phyloP scores from a whole-genome alignment of 1,284 basidiomycete genomes.

The Cryptococcus amylolentus region DNA sequence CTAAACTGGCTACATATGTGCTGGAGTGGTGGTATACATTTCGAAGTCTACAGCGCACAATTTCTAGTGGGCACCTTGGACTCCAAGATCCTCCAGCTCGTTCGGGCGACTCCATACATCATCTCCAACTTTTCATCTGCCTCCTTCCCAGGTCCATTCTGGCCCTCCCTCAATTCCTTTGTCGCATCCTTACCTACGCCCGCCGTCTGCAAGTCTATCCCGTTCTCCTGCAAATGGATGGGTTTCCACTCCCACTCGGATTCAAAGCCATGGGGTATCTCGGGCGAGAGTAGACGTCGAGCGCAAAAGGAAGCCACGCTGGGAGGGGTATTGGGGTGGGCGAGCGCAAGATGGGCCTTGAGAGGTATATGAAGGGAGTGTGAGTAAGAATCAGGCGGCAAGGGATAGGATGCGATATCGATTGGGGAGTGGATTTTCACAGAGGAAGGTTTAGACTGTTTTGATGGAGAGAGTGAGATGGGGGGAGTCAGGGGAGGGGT shows the following conservation, averaged over 20 bases:
- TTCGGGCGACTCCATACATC: slow-evolving; percentile 30
- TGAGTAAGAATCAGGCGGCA: neutral
- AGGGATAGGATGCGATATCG: neutral
- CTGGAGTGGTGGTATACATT: neutral
- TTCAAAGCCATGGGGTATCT: slow-evolving; percentile 26
- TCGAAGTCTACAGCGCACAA: neutral
- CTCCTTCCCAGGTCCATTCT: slow-evolving; percentile 18
- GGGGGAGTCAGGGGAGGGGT: slow-evolving; percentile 19
- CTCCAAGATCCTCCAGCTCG: slow-evolving; percentile 24
- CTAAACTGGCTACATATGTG: too few relatives aligned
- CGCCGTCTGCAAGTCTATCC: slow-evolving; percentile 20
- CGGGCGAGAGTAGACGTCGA: slow-evolving; percentile 27
- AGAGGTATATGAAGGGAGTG: slow-evolving; percentile 25
- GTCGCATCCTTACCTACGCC: slow-evolving; percentile 28
- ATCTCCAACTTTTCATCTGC: slow-evolving; percentile 24
- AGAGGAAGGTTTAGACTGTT: neutral
- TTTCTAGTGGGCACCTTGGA: slow-evolving; percentile 4
- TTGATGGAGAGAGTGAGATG: neutral
- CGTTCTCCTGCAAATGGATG: slow-evolving; percentile 1
- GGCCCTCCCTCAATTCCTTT: slow-evolving; percentile 12
- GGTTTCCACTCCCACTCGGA: slow-evolving; percentile 19
- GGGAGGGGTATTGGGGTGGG: slow-evolving; percentile 25
- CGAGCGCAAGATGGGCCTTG: slow-evolving; percentile 18
- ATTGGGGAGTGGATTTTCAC: neutral
- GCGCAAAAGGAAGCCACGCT: slow-evolving; percentile 27